Evolutionary conservation across 306 rosid species (phyloP).

Genomic region (Sechiopsis laciniata): DNA sequence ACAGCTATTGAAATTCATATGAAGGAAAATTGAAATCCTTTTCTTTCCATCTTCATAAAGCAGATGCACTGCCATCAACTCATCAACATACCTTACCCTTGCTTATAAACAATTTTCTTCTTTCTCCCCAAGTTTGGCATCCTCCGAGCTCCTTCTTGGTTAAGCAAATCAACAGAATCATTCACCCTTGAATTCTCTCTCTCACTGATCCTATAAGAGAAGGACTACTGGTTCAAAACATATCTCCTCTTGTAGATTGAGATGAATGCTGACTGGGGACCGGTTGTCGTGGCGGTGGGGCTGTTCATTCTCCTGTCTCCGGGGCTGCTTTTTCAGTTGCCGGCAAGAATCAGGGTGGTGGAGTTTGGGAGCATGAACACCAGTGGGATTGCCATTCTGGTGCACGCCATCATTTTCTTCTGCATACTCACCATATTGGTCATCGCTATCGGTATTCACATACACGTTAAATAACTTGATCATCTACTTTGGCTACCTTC

Average conservation of each 20-base stretch:
- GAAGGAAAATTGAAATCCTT: slow-evolving; percentile 13
- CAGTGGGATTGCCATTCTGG: slow-evolving; percentile 85
- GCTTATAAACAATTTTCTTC: slow-evolving; percentile 42
- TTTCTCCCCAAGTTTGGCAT: slow-evolving; percentile 69
- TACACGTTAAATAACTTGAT: slow-evolving; percentile 45
- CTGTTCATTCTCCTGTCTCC: slow-evolving; percentile 85
- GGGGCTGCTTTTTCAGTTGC: slow-evolving; percentile 81
- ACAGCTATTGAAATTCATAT: slow-evolving; percentile 19
- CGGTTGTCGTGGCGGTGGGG: slow-evolving; percentile 64
- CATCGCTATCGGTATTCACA: slow-evolving; percentile 81
- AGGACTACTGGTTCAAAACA: not conserved
- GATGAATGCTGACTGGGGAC: slow-evolving; percentile 94
- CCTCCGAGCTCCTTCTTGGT: slow-evolving; percentile 55
- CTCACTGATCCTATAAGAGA: not conserved
- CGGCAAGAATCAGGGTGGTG: slow-evolving; percentile 62
- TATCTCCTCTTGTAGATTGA: not conserved
- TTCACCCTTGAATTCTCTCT: slow-evolving; percentile 21
- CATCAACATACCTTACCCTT: slow-evolving; percentile 61
- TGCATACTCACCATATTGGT: slow-evolving; percentile 71
- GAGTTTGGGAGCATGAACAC: slow-evolving; percentile 95
- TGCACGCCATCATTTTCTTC: slow-evolving; percentile 80
- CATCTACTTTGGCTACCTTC: not conserved
- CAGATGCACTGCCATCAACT: slow-evolving; percentile 37
- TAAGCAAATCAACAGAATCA: slow-evolving; percentile 43
- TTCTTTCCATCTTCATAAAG: slow-evolving; percentile 45